Evolutionary conservation across 257 asterid genomes (phyloP), one percentile per base, ranked within the genome.

Genomic region (Fraxinus americana): DNA sequence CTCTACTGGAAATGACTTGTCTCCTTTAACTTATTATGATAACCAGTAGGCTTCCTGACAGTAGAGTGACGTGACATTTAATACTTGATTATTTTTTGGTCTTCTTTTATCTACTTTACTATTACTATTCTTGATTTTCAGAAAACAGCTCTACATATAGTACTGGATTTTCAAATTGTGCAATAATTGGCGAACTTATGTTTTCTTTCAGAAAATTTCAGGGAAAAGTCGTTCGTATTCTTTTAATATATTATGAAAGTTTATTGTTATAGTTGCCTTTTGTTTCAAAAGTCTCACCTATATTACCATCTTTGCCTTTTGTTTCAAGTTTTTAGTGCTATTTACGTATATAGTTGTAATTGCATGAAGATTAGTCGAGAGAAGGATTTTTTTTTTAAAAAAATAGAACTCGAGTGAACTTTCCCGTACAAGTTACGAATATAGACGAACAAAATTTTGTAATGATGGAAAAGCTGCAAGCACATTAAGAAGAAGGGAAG

Each of bases 1-100:
- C 81, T 70, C 81, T 59, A 71, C 79, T 78, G 71, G 36, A 69
- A 75, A 78, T 54, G 82, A 41, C 21, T 79, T 19, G 67, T 75
- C 75, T 41, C 27, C 80, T 73, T 82, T 74, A n/a, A 61, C 68
- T 73, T 68, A 43, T 77, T 82, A 43, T 35, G 61, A 61, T 71
- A n/a, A 59, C 80, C 72, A 65, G 68, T 61, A 48, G 50, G 43
- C 63, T 70, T 69, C 77, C 8, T 43, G 19, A 59, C 75, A 73
- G 61, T 34, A 57, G 76, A 45, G 74, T 75, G 68, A 83, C 73
- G 39, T 29, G 70, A 38, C 59, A 71, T 57, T 8, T n/a, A 19
- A 19, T 63, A 21, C 34, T 23, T 63, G 68, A 63, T 63, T 63
- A 63, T 17, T 63, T 63, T 17, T 21, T 17, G 63, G 4, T n/a